These are phyloP conservation scores for Trichophaea hybrida DNA, from an alignment of 2,329 filamentous ascomycete species.

Conservation along the genomic window DNA sequence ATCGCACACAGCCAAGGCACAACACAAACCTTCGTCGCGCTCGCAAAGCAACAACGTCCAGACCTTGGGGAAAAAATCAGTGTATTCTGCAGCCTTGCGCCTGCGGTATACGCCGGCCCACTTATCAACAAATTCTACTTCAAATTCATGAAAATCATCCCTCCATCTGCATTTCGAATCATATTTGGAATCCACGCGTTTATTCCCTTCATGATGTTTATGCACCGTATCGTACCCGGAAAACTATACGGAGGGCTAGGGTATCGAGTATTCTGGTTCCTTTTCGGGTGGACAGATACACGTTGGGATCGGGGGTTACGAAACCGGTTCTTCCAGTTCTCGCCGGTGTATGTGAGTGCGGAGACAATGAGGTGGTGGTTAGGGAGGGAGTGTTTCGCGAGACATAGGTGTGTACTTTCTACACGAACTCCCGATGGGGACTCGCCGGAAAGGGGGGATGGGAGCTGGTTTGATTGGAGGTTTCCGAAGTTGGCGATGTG, in stretches of 20 bases:
- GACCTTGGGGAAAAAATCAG: conserved; percentile 69
- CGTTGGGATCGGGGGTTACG: conserved; percentile 72
- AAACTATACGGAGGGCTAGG: conserved; percentile 64
- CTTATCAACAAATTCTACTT: conserved; percentile 79
- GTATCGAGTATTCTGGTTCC: conserved; percentile 75
- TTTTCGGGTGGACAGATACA: conserved; percentile 75
- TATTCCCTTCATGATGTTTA: conserved; percentile 83
- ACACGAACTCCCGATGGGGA: conserved; percentile 35
- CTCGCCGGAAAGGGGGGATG: conserved; percentile 22
- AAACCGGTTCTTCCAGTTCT: conserved; percentile 78
- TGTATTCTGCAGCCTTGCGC: conserved; percentile 81
- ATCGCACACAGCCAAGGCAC: conserved; percentile 86
- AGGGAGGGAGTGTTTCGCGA: conserved; percentile 68
- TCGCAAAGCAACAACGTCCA: conserved; percentile 79
- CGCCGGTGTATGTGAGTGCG: conserved; percentile 75
- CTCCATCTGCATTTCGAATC: conserved; percentile 58
- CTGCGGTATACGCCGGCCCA: conserved; percentile 77
- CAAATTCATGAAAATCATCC: conserved; percentile 75
- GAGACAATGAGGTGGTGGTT: conserved; percentile 96
- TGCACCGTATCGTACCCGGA: conserved; percentile 53
- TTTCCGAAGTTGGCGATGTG: conserved; percentile 77
- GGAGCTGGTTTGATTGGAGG: conserved; percentile 66
- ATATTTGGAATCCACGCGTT: conserved; percentile 89
- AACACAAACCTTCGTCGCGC: conserved; percentile 70
- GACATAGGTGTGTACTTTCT: conserved; percentile 72